Percentiles rank a stretch among this genome's conserved stretches.
Evolutionary conservation across 192 early-diverging fungal genomes (phyloP).

Genomic region (Entomortierella chlamydospora): DNA sequence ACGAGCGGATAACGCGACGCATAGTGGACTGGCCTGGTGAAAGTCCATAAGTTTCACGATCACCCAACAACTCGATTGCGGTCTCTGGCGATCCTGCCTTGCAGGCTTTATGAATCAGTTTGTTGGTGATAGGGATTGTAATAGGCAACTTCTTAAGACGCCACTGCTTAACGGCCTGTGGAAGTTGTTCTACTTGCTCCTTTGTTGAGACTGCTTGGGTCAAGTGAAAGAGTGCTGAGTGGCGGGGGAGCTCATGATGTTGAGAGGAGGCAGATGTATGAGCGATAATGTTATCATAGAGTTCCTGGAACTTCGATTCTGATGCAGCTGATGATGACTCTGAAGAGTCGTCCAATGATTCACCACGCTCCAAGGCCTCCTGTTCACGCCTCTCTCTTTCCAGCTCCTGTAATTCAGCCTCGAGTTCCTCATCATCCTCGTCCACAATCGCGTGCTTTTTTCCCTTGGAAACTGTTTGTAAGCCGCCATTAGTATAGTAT

Average conservation of each 20-base stretch:
- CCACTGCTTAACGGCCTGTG: conserved; percentile 35
- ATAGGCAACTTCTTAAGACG: conserved; percentile 19
- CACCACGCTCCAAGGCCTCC: conserved; percentile 41
- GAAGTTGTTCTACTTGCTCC: conserved; percentile 25
- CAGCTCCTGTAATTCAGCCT: conserved; percentile 42
- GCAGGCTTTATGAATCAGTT: conserved; percentile 30
- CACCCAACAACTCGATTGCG: conserved; percentile 43
- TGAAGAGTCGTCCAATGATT: conserved; percentile 6
- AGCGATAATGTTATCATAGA: conserved; percentile 18
- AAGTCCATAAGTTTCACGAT: conserved; percentile 34
- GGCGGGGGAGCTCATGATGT: conserved; percentile 31
- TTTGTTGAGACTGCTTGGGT: conserved; percentile 9
- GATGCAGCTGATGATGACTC: conserved; percentile 12
- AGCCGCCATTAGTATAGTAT: not conserved
- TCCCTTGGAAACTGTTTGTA: conserved; percentile 29
- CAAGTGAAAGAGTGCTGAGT: conserved; percentile 28
- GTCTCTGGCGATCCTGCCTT: conserved; percentile 34
- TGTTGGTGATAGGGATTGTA: conserved; percentile 21
- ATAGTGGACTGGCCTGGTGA: conserved; percentile 31
- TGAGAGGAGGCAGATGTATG: conserved; percentile 15
- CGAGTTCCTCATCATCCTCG: conserved; percentile 50
- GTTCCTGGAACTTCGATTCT: conserved; percentile 38
- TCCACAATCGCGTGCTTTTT: conserved; percentile 50
- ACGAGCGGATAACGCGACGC: conserved; percentile 42
- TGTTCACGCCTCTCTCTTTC: conserved; percentile 50